Conservation (phyloP, 1,139 yeast genomes). For the Zygotorulaspora mrakii region DNA sequence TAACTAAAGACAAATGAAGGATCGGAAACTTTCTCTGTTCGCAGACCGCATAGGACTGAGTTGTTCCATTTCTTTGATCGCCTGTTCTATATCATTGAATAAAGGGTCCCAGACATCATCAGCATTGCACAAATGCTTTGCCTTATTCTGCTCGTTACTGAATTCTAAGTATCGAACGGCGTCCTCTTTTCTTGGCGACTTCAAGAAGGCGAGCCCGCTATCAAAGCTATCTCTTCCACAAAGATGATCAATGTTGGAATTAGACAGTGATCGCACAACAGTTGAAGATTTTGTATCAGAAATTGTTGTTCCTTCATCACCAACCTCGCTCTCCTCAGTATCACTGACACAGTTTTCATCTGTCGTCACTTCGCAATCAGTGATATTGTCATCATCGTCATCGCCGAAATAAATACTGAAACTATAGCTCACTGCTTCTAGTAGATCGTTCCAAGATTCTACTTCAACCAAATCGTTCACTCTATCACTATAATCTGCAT, state of each 20-base stretch:
- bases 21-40: background rate
- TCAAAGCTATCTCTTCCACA: background rate
- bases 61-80: conserved; percentile 14
- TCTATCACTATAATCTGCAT: conserved; percentile 32
- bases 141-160: background rate
- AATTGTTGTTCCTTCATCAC: background rate
- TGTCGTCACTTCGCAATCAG: background rate
- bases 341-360: background rate
- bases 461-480: conserved; percentile 34
- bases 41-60: background rate
- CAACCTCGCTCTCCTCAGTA: conserved; percentile 1
- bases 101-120: conserved; percentile 10
- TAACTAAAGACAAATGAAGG: background rate
- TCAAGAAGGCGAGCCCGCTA: background rate
- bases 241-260: background rate
- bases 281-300: background rate
- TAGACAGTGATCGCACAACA: background rate
- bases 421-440: conserved; percentile 34
- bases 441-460: conserved; percentile 27
- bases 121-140: background rate
- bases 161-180: background rate
- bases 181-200: background rate
- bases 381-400: conserved; percentile 23
- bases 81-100: conserved; percentile 14
- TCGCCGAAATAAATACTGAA: conserved; percentile 34